These are phyloP conservation scores for Venustampulla echinocandica DNA, from an alignment of 495 filamentous ascomycete genomes.

Conservation along the genomic window DNA sequence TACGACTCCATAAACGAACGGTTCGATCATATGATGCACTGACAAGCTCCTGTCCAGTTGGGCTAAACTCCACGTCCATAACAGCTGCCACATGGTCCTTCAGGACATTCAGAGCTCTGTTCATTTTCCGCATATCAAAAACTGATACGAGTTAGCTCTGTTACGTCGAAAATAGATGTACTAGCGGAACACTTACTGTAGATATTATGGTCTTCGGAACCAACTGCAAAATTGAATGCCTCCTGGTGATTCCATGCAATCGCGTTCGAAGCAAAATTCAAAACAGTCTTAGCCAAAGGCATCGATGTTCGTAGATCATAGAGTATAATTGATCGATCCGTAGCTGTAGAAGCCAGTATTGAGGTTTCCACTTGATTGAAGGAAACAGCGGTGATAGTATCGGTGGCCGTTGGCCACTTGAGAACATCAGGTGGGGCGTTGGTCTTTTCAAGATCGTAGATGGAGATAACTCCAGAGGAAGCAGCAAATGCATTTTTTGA, in stretches of 20 bases:
- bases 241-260: conserved; percentile 95
- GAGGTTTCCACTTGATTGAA: conserved; percentile 96
- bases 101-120: conserved; percentile 78
- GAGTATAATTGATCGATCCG: conserved; percentile 77
- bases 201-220: conserved; percentile 53
- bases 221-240: conserved; percentile 82
- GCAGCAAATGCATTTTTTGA: conserved; percentile 65
- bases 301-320: conserved; percentile 84
- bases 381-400: conserved; percentile 82
- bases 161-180: background rate
- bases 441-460: conserved; percentile 75
- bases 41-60: conserved; percentile 90
- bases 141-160: conserved; percentile 26
- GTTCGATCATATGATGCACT: conserved; percentile 81
- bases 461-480: conserved; percentile 68
- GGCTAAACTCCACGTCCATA: conserved; percentile 93
- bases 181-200: conserved; percentile 27
- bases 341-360: conserved; percentile 71
- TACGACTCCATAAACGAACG: conserved; percentile 70
- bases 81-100: conserved; percentile 95
- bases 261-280: conserved; percentile 75
- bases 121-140: conserved; percentile 81
- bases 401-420: conserved; percentile 75
- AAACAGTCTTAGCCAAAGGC: conserved; percentile 67
- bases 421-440: conserved; percentile 72